Percentiles rank a stretch among this genome's conserved stretches.
These are phyloP conservation scores for Hypocreales sp. DNA, from an alignment of 2,329 filamentous ascomycete species.

Conservation along the genomic window DNA sequence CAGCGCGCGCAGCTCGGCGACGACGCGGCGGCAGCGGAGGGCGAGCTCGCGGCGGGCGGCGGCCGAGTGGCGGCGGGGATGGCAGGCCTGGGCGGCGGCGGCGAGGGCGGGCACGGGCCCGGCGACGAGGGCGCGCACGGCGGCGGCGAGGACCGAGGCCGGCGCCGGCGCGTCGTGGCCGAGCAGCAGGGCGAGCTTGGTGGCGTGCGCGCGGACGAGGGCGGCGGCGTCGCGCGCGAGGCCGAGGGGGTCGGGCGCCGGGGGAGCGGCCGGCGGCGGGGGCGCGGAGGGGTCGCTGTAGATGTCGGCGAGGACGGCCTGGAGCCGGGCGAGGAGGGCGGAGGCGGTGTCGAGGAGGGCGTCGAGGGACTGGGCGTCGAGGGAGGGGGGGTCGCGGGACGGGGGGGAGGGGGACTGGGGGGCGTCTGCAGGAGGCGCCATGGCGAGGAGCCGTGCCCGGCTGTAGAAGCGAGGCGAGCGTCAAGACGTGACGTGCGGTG, in stretches of 20 bases:
- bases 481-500: too few relatives aligned
- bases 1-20: constrained; percentile 48
- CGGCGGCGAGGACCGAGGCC: constrained; percentile 52
- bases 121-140: constrained; percentile 57
- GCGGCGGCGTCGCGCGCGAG: constrained; percentile 57
- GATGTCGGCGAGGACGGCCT: constrained; percentile 23
- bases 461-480: too few relatives aligned
- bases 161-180: constrained; percentile 80
- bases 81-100: constrained; percentile 52
- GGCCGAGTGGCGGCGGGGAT: constrained; percentile 43
- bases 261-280: constrained; percentile 3
- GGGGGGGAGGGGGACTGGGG: too few relatives aligned
- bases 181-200: constrained; percentile 74
- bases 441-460: too few relatives aligned
- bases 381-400: too few relatives aligned
- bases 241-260: constrained; percentile 41
- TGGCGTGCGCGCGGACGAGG: constrained; percentile 67
- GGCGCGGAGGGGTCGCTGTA: constrained; percentile 13
- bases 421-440: too few relatives aligned
- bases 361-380: constrained; percentile 20
- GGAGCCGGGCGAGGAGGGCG: constrained; percentile 24
- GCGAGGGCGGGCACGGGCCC: constrained; percentile 63
- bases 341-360: constrained; percentile 20
- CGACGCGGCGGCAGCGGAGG: constrained; percentile 38
- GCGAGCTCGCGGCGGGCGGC: constrained; percentile 49